These are phyloP conservation scores for Hansfordia pulvinata DNA, from an alignment of 2,329 filamentous ascomycete genomes.

Conservation along the genomic window DNA sequence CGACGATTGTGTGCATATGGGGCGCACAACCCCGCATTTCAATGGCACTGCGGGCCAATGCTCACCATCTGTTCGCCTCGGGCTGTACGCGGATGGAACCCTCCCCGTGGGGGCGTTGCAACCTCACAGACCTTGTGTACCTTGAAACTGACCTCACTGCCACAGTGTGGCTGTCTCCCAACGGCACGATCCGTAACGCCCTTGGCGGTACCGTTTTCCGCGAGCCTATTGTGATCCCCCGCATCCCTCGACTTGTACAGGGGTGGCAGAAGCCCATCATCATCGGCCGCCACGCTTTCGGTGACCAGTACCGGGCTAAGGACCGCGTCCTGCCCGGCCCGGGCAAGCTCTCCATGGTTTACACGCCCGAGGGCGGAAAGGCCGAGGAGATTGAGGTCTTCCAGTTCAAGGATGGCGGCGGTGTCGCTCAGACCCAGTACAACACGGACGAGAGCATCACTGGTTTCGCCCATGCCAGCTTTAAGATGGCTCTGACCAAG, in stretches of 20 bases:
- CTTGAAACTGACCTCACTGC: conserved; percentile 4
- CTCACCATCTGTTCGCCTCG: too few species aligned
- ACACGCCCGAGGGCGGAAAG: conserved; percentile 71
- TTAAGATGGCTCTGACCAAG: conserved; percentile 89
- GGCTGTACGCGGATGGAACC: too few species aligned
- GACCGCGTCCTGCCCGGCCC: conserved; percentile 72
- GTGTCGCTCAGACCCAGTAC: conserved; percentile 90
- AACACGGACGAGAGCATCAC: conserved; percentile 94
- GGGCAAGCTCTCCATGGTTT: conserved; percentile 90
- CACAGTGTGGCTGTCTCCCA: conserved; percentile 93
- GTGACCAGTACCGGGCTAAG: conserved; percentile 96
- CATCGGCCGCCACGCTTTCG: conserved; percentile 95
- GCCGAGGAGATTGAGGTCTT: conserved; percentile 81
- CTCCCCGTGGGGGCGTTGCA: not conserved
- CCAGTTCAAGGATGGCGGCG: conserved; percentile 75
- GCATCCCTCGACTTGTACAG: conserved; percentile 83
- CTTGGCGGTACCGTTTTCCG: conserved; percentile 95
- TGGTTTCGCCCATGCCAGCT: conserved; percentile 90
- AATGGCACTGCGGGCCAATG: too few species aligned
- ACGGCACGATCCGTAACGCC: conserved; percentile 69
- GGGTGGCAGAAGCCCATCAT: conserved; percentile 99
- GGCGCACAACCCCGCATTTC: too few species aligned
- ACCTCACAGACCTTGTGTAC: conserved; percentile 2
- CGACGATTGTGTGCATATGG: too few species aligned
- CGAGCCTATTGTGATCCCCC: conserved; percentile 92